Percentiles rank a stretch among this genome's conserved stretches.
Evolutionary conservation across 176 grass and related monocot species (phyloP).

Genomic region (Zoysia pacifica): DNA sequence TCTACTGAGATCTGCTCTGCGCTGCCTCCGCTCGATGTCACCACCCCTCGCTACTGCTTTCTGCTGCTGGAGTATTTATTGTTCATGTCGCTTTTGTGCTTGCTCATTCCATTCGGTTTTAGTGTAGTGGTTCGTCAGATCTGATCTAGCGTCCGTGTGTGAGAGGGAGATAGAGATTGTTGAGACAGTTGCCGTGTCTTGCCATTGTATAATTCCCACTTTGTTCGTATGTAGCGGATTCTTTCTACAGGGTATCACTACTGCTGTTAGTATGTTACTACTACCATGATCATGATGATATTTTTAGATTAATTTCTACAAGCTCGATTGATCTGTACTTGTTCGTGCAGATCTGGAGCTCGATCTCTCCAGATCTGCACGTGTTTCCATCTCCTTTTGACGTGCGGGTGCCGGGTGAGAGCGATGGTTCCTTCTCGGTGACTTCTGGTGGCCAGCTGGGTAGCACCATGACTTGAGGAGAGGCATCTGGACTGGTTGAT

Average conservation of each 20-base stretch:
- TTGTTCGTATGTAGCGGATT: constrained; percentile 20
- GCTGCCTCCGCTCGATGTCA: background rate
- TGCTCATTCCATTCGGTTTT: constrained; percentile 25
- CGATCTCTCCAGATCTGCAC: constrained; percentile 6
- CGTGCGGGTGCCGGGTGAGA: background rate
- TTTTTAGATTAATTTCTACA: background rate
- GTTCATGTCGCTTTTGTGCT: background rate
- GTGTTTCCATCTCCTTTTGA: background rate
- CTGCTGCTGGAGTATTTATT: background rate
- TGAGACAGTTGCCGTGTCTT: constrained; percentile 26
- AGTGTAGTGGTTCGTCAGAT: constrained; percentile 23
- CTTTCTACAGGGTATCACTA: constrained; percentile 25
- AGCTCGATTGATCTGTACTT: constrained; percentile 8
- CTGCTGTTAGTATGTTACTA: background rate
- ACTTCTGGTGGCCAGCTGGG: too few relatives aligned
- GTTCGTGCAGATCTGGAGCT: constrained; percentile 20
- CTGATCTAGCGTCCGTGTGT: constrained; percentile 11
- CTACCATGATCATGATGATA: background rate
- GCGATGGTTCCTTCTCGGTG: background rate
- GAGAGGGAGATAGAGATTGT: constrained; percentile 5
- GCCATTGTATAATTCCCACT: constrained; percentile 31
- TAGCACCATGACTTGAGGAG: background rate
- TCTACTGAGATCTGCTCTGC: constrained; percentile 28
- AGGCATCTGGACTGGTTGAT: constrained; percentile 9
- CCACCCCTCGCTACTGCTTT: background rate